Percentiles rank a stretch among this genome's conserved stretches.
Conservation (phyloP, 2,329 filamentous ascomycete genomes). For the Rhinocladiella similis region DNA sequence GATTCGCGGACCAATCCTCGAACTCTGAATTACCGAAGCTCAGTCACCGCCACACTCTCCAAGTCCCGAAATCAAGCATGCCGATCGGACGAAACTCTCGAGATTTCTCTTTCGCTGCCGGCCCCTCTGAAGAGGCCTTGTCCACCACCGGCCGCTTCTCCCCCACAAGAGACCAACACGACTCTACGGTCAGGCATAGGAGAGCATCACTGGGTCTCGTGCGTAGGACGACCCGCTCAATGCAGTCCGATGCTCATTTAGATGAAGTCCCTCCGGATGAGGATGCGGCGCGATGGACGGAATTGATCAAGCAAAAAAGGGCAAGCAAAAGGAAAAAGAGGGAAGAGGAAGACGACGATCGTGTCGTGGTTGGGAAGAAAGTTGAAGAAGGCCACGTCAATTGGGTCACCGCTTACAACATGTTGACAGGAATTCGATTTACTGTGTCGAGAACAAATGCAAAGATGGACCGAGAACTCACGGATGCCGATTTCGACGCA, state of each 20-base stretch:
- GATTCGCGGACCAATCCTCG: conserved; percentile 38
- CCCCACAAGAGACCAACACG: conserved; percentile 51
- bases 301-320: conserved; percentile 87
- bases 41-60: conserved; percentile 82
- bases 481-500: conserved; percentile 86
- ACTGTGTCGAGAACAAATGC: conserved; percentile 95
- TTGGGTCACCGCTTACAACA: conserved; percentile 98
- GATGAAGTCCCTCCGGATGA: conserved; percentile 87
- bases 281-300: conserved; percentile 87
- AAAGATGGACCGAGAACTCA: conserved; percentile 88
- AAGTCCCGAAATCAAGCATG: conserved; percentile 71
- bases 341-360: conserved; percentile 87
- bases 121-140: conserved; percentile 58
- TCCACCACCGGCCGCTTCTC: conserved; percentile 81
- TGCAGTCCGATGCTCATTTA: conserved; percentile 78
- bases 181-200: conserved; percentile 51
- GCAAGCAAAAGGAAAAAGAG: conserved; percentile 80
- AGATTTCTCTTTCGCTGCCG: conserved; percentile 56
- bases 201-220: conserved; percentile 81
- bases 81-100: conserved; percentile 63
- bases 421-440: conserved; percentile 98
- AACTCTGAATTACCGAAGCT: conserved; percentile 60
- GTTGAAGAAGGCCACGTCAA: conserved; percentile 97
- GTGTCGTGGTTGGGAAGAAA: conserved; percentile 91
- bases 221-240: conserved; percentile 77